Base-by-base conservation (phyloP, 2,329 filamentous ascomycete genomes). In the Nigrospora sphaerica region DNA sequence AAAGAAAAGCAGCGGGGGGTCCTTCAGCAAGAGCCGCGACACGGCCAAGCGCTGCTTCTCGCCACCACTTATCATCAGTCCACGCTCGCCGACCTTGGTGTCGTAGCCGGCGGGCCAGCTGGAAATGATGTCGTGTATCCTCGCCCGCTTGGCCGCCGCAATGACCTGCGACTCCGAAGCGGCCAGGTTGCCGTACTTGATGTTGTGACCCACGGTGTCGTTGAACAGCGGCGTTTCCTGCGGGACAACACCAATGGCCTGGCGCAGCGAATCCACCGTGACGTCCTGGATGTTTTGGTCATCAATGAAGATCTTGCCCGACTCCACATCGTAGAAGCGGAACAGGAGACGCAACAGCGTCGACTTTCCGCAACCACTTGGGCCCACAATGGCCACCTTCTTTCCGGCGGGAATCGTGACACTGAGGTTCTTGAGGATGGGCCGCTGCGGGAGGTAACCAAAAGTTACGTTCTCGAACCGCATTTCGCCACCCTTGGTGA, bases 161-260 rank as follows among this genome's bases (percentile, higher is more conserved):
- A 81, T 64, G 9, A 98, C 85, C 47, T 84, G 74, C 32, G 89
- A 88, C 11, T 77, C 72, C 0, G 83, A 76, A 0, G 92, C 91
- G 40, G 82, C 80, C 52, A 97, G 78, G 54, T 86, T 80, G 43
- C 93, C 93, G 63, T 98, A 98, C 52, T 83, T 85, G 58, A 98
- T 95, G 63, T 98, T 98, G 65, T 96, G 89, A 61, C 87, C 86
- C 48, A 98, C 92, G 0, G 90, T 93, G 60, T 95, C 90, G 64
- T 98, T 98, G 74, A 98, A 98, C 1, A 98, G 75, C 0, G 93
- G 91, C 0, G 93, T 97, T 57, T 98, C 93, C 63, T 98, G 95
- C 0, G 93, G 93, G 1, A 98, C 93, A 14, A 98, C 92, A 18
- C 93, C 93, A 52, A 98, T 97, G 3, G 86, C 79, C 53, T 80